Percentiles rank a stretch among this genome's conserved stretches.
phyloP scores from a whole-genome alignment of 371 early-diverging fungal species.

The Parasitella parasitica region DNA sequence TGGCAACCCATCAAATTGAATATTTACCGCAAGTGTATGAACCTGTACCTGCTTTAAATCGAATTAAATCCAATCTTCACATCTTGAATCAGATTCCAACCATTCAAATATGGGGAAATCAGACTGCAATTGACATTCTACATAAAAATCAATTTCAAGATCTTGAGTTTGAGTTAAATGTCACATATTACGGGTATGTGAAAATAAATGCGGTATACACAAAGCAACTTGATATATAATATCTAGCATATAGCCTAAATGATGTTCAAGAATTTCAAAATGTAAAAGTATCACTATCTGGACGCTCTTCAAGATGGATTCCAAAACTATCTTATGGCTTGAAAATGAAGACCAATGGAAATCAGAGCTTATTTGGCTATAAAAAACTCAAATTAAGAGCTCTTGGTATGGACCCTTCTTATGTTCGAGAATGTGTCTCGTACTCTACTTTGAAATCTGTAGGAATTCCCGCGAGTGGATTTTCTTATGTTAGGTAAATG shows the following conservation, averaged over 20 bases:
- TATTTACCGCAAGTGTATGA: constrained; percentile 7
- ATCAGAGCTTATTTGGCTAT: constrained; percentile 30
- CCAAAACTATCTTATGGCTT: constrained; percentile 27
- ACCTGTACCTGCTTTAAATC: not conserved
- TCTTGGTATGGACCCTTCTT: constrained; percentile 41
- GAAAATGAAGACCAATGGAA: constrained; percentile 10
- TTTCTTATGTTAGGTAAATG: constrained; percentile 39
- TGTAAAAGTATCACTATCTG: constrained; percentile 20
- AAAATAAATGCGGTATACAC: too few relatives aligned
- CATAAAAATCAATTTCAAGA: constrained; percentile 1
- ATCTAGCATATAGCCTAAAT: not conserved
- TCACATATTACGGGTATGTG: not conserved
- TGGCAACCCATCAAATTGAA: not conserved
- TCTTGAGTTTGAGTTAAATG: not conserved
- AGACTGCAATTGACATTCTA: constrained; percentile 6
- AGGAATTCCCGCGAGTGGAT: constrained; percentile 44
- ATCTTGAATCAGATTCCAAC: constrained; percentile 10
- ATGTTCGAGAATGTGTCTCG: constrained; percentile 43
- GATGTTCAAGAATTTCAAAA: constrained; percentile 16
- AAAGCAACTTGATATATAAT: too few relatives aligned
- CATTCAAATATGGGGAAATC: constrained; percentile 11
- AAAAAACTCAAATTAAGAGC: constrained; percentile 53
- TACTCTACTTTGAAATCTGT: constrained; percentile 42
- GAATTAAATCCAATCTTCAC: constrained; percentile 16
- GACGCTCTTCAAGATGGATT: constrained; percentile 23